Percentiles rank a stretch among this genome's conserved stretches.
Evolutionary conservation across 208 protist genomes (phyloP).

Genomic region (Endotrypanum monterogeii): DNA sequence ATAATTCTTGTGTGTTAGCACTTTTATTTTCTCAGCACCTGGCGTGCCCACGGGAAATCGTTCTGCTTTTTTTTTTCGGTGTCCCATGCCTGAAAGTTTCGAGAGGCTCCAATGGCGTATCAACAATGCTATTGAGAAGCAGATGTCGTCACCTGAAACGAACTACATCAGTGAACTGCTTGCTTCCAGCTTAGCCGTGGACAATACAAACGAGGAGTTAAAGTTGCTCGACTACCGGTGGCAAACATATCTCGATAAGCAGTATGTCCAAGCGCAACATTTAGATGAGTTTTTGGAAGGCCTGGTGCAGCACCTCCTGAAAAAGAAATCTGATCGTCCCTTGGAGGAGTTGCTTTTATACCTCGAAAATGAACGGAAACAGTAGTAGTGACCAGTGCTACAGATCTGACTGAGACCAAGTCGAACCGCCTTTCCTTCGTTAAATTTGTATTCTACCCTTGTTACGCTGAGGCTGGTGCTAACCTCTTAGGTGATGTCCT

Average conservation of each 20-base stretch:
- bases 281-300: conserved; percentile 57
- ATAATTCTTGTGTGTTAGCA: not conserved
- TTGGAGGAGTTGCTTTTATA: conserved; percentile 51
- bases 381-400: not conserved
- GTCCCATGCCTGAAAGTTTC: conserved; percentile 14
- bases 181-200: conserved; percentile 15
- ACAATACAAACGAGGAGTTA: conserved; percentile 38
- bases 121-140: conserved; percentile 33
- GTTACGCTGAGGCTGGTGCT: not conserved
- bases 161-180: conserved; percentile 33
- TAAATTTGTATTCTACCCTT: not conserved
- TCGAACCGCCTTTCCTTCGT: not conserved
- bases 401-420: too few relatives aligned
- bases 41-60: not conserved
- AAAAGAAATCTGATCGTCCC: conserved; percentile 50
- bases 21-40: not conserved
- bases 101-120: conserved; percentile 26
- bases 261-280: conserved; percentile 48
- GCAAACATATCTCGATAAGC: conserved; percentile 54
- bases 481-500: not conserved
- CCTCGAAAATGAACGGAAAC: conserved; percentile 32
- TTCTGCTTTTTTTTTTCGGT: not conserved
- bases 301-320: conserved; percentile 42
- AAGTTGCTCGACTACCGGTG: conserved; percentile 60
- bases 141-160: conserved; percentile 22